Evolutionary conservation across 148 eudicot species (phyloP).

Genomic region (Arbutus unedo): DNA sequence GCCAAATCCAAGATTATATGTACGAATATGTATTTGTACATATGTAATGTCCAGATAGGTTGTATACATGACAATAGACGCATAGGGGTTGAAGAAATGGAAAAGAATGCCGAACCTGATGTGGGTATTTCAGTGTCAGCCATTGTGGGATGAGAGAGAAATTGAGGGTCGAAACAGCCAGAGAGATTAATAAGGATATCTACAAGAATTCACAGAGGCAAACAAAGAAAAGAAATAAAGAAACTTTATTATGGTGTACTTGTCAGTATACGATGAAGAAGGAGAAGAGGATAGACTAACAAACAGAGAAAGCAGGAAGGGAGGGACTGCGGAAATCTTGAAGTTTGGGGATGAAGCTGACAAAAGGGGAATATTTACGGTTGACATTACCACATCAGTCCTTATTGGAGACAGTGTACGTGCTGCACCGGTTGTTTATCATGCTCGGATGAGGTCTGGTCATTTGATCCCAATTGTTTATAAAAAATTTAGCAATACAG

Average conservation of each 20-base stretch:
- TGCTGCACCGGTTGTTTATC: neutral
- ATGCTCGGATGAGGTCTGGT: too few relatives aligned
- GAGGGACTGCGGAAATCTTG: neutral
- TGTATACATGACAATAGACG: neutral
- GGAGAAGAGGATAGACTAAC: too few relatives aligned
- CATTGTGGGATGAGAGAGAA: constrained; percentile 25
- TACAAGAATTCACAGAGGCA: neutral
- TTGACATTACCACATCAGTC: neutral
- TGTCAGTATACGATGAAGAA: neutral
- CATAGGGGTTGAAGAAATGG: too few relatives aligned
- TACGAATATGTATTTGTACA: too few relatives aligned
- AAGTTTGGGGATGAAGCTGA: neutral
- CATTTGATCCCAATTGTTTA: too few relatives aligned
- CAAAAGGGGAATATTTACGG: neutral
- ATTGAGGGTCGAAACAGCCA: neutral
- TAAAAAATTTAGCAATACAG: too few relatives aligned
- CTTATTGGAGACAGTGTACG: too few relatives aligned
- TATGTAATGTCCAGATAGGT: neutral
- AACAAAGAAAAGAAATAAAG: neutral
- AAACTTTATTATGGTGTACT: neutral
- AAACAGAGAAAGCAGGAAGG: neutral
- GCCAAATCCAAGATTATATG: neutral
- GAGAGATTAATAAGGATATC: neutral
- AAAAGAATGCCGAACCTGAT: constrained; percentile 38
- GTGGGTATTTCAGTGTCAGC: constrained; percentile 30